phyloP scores from a whole-genome alignment of 257 asterid species.

The Gardenia jasminoides region DNA sequence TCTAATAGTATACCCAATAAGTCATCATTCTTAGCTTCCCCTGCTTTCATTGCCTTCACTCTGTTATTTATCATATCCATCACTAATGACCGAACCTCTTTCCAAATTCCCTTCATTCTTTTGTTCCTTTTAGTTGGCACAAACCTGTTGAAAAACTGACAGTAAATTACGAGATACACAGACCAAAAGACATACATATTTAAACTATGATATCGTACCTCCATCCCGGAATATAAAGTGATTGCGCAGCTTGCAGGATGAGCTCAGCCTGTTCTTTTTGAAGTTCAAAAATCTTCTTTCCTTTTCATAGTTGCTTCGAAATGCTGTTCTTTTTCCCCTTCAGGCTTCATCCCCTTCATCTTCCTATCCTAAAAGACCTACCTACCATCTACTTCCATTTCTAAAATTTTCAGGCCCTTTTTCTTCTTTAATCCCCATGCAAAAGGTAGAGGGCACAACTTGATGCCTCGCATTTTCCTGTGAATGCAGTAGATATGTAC shows the following conservation, averaged over 20 bases:
- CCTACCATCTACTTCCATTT: too few species aligned
- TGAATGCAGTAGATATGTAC: background rate
- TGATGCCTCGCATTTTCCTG: background rate
- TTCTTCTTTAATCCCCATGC: too few species aligned
- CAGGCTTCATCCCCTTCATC: too few species aligned
- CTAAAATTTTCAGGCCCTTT: too few species aligned
- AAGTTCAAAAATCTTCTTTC: slow-evolving; percentile 23
- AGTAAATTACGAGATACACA: background rate
- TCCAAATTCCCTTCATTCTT: slow-evolving; percentile 17
- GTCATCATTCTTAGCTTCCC: too few species aligned
- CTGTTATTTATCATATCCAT: slow-evolving; percentile 19
- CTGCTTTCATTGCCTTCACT: too few species aligned
- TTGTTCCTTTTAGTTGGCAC: slow-evolving; percentile 22
- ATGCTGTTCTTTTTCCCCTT: slow-evolving; percentile 32
- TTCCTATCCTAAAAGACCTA: too few species aligned
- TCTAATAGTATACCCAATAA: too few species aligned
- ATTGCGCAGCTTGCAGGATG: background rate
- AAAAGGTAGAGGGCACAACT: background rate
- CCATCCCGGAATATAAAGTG: slow-evolving; percentile 20
- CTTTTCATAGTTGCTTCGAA: slow-evolving; percentile 30
- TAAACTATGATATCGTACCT: background rate
- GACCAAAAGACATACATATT: background rate
- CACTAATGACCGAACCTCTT: slow-evolving; percentile 12
- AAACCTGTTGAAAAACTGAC: background rate
- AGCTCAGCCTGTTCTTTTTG: slow-evolving; percentile 22